Evolutionary conservation across 2,329 filamentous ascomycete genomes (phyloP).

Genomic region (Orbilia brochopaga): DNA sequence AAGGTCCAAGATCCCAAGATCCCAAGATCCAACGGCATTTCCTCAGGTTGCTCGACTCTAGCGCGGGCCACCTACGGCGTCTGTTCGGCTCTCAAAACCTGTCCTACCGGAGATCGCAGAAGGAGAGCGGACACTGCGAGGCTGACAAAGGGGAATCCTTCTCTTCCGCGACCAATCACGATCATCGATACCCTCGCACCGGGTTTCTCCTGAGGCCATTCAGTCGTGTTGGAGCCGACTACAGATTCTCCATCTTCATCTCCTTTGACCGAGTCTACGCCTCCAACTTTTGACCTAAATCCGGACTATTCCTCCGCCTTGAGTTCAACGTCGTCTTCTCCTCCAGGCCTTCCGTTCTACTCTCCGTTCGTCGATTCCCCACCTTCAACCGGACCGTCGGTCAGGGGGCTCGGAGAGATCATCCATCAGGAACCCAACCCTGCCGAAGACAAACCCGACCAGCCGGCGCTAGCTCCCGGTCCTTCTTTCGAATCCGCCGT

Average conservation of each 20-base stretch:
- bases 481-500: conserved; percentile 31
- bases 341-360: conserved; percentile 42
- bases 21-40: not conserved
- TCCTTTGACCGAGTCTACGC: conserved; percentile 44
- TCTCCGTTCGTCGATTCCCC: conserved; percentile 48
- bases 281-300: conserved; percentile 42
- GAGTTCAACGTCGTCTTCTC: conserved; percentile 41
- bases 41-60: not conserved
- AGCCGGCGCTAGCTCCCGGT: conserved; percentile 39
- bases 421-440: conserved; percentile 50
- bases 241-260: conserved; percentile 48
- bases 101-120: not conserved
- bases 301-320: conserved; percentile 38
- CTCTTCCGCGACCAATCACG: not conserved
- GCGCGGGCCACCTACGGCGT: not conserved
- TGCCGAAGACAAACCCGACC: conserved; percentile 28
- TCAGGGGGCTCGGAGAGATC: conserved; percentile 50
- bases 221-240: conserved; percentile 49
- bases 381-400: conserved; percentile 33
- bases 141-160: conserved; percentile 9
- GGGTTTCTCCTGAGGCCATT: conserved; percentile 11
- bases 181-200: not conserved
- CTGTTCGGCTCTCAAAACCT: not conserved
- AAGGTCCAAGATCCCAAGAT: no score
- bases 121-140: not conserved